Conservation (phyloP, 345 rosid genomes). For the Bruguiera parviflora region DNA sequence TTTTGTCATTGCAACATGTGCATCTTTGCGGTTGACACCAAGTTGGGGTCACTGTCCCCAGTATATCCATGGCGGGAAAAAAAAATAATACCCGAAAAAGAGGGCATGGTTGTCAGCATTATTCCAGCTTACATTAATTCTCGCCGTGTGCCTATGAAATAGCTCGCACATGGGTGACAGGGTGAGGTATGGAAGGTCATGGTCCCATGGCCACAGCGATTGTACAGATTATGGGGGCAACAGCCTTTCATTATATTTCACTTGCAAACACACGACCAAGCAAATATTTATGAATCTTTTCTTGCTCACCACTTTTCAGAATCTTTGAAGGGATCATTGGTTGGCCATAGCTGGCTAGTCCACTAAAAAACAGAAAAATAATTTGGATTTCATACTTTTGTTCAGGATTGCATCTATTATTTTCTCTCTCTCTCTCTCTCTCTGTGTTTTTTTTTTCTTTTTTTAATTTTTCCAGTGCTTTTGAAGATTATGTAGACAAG, state of each 20-base stretch:
- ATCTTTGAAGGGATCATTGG: constrained; percentile 11
- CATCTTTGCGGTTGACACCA: no score
- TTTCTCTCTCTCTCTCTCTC: neutral
- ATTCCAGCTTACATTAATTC: neutral
- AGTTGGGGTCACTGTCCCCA: no score
- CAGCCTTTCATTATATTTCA: neutral
- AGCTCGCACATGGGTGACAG: neutral
- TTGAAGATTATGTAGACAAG: constrained; percentile 15
- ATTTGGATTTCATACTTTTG: constrained; percentile 10
- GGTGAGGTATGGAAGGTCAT: neutral
- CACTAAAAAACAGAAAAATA: constrained; percentile 30
- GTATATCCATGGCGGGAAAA: no score
- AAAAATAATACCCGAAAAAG: neutral
- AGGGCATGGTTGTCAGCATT: neutral
- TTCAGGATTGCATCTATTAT: constrained; percentile 6
- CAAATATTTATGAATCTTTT: neutral
- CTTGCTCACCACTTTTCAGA: constrained; percentile 27
- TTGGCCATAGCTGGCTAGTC: constrained; percentile 25
- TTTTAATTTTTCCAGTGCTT: neutral
- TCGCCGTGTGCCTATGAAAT: neutral
- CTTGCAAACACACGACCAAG: constrained; percentile 11
- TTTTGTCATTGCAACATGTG: no score
- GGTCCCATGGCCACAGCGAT: neutral
- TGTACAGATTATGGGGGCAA: constrained; percentile 7
- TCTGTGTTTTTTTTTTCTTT: no score